Conservation (phyloP, 371 early-diverging fungal genomes). For the Syncephalastrum sp. region DNA sequence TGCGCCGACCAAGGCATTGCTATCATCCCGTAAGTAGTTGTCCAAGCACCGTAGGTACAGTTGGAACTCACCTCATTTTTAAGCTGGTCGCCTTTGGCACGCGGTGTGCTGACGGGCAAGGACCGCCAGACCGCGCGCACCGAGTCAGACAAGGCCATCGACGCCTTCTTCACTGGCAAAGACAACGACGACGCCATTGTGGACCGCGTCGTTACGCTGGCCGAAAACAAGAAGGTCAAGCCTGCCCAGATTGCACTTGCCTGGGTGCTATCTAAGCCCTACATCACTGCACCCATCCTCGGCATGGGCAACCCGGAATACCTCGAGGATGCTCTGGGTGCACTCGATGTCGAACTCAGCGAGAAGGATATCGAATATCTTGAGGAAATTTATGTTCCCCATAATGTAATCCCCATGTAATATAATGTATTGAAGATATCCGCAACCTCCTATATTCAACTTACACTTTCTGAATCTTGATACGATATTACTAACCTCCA, state of each 20-base stretch:
- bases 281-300: slow-evolving; percentile 40
- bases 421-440: neutral
- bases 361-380: slow-evolving; percentile 32
- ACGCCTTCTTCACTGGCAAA: neutral
- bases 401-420: slow-evolving; percentile 3
- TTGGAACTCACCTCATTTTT: no score
- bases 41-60: no score
- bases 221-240: slow-evolving; percentile 29
- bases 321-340: slow-evolving; percentile 26
- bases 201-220: slow-evolving; percentile 41
- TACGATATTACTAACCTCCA: no score
- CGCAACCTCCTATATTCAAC: no score
- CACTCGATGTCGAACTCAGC: slow-evolving; percentile 28
- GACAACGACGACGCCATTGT: slow-evolving; percentile 23
- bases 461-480: no score
- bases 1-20: slow-evolving; percentile 31
- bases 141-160: slow-evolving; percentile 7
- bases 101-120: slow-evolving; percentile 26
- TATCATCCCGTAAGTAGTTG: slow-evolving; percentile 19
- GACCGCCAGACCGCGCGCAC: slow-evolving; percentile 10
- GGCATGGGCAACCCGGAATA: slow-evolving; percentile 35
- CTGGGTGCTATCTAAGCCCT: slow-evolving; percentile 35
- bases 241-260: slow-evolving; percentile 37
- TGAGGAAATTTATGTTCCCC: slow-evolving; percentile 24
- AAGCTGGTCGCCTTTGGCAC: slow-evolving; percentile 40